phyloP scores from a whole-genome alignment of 768 basidiomycete genomes.

The Hortiboletus campestris region DNA sequence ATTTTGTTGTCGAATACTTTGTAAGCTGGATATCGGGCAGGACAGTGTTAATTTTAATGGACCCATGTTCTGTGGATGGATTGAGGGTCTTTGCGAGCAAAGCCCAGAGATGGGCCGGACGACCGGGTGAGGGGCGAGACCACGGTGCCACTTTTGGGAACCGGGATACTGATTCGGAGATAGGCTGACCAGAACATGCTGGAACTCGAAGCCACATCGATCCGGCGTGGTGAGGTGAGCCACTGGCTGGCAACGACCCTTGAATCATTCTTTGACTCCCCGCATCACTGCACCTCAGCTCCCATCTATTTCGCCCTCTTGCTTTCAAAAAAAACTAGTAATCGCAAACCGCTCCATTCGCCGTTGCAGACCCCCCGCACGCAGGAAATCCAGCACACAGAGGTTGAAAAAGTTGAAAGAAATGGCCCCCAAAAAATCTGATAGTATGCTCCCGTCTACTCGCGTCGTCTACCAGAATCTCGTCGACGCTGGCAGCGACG shows the following conservation, averaged over 20 bases:
- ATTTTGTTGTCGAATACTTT: neutral
- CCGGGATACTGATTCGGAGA: neutral
- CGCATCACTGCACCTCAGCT: neutral
- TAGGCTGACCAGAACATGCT: neutral
- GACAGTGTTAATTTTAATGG: neutral
- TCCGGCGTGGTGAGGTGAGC: neutral
- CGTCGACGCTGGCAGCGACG: constrained; percentile 24
- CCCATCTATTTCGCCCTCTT: neutral
- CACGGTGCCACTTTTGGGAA: neutral
- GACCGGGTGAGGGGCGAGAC: neutral
- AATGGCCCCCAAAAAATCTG: neutral
- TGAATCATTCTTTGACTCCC: constrained; percentile 3
- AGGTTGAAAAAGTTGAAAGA: too few relatives aligned
- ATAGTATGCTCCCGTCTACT: constrained; percentile 8
- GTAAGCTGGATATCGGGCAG: neutral
- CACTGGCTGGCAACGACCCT: neutral
- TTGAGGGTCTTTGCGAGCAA: neutral
- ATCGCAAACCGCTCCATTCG: too few relatives aligned
- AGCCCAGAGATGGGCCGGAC: too few relatives aligned
- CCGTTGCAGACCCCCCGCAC: too few relatives aligned
- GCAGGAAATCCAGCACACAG: neutral
- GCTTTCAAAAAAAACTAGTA: neutral
- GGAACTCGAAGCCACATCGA: neutral
- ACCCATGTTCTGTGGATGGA: neutral
- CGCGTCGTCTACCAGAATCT: constrained; percentile 30